Conservation (phyloP, 768 basidiomycete genomes). For the Hemileccinum impolitum region DNA sequence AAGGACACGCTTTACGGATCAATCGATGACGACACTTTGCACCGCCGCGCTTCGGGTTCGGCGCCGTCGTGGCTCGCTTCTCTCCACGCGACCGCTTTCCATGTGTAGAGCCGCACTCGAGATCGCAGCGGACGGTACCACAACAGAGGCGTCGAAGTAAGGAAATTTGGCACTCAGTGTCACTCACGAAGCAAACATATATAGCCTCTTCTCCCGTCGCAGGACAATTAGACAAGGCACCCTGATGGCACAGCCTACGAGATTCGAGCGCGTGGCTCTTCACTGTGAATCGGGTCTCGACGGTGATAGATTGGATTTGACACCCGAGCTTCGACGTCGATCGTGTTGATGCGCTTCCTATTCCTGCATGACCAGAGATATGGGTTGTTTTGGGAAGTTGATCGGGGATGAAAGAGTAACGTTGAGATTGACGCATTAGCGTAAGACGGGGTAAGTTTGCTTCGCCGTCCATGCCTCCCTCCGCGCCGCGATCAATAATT, state of each 20-base stretch:
- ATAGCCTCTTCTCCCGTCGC: slow-evolving; percentile 8
- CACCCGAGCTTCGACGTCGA: slow-evolving; percentile 22
- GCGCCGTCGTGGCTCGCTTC: background rate
- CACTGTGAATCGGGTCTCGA: slow-evolving; percentile 12
- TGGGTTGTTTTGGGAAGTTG: slow-evolving; percentile 17
- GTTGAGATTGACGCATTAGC: slow-evolving; percentile 12
- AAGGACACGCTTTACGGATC: background rate
- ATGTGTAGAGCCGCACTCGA: background rate
- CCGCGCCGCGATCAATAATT: slow-evolving; percentile 4
- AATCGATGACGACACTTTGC: background rate
- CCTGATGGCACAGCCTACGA: slow-evolving; percentile 18
- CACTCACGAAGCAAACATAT: slow-evolving; percentile 13
- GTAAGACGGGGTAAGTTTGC: slow-evolving; percentile 2
- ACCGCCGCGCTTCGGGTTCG: background rate
- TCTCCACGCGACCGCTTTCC: background rate
- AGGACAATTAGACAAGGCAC: slow-evolving; percentile 18
- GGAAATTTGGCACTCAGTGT: slow-evolving; percentile 3
- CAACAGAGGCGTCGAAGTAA: slow-evolving; percentile 7
- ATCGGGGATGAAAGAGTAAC: slow-evolving; percentile 10
- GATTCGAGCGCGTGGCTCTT: slow-evolving; percentile 19
- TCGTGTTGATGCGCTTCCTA: slow-evolving; percentile 16
- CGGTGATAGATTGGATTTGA: slow-evolving; percentile 15
- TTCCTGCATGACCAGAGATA: slow-evolving; percentile 15
- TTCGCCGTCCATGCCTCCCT: slow-evolving; percentile 1
- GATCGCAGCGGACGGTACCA: background rate